Conservation (phyloP, 1,139 yeast species). For the Debaryomyces nepalensis region DNA sequence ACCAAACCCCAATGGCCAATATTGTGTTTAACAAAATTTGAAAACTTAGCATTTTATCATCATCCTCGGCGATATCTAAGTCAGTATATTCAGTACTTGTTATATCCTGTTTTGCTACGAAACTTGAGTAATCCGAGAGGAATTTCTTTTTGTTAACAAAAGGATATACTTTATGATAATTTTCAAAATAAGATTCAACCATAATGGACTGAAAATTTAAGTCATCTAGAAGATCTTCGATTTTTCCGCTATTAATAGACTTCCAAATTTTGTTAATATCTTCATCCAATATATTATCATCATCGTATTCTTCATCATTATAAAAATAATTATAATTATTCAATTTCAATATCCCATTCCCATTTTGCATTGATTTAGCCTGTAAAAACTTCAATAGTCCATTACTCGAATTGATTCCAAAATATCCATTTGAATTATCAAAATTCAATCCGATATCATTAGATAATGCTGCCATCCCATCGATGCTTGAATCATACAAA, state of each 20-base stretch:
- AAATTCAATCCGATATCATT: constrained; percentile 30
- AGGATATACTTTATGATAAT: constrained; percentile 52
- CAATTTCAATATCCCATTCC: constrained; percentile 25
- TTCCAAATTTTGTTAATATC: constrained; percentile 23
- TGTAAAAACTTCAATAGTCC: constrained; percentile 37
- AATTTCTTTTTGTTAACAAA: constrained; percentile 60
- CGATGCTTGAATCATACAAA: constrained; percentile 31
- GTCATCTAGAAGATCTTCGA: constrained; percentile 25
- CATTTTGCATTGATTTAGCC: constrained; percentile 25
- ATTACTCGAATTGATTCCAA: constrained; percentile 66
- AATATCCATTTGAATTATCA: constrained; percentile 59
- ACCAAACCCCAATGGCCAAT: constrained; percentile 28
- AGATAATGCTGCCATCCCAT: constrained; percentile 58
- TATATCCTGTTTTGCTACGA: constrained; percentile 3
- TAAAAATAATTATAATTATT: constrained; percentile 17
- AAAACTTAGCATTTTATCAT: constrained; percentile 20
- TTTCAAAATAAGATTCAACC: constrained; percentile 22
- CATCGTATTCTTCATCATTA: constrained; percentile 19
- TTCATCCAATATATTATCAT: constrained; percentile 21
- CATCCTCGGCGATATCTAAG: constrained; percentile 15
- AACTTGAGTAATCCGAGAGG: constrained; percentile 46
- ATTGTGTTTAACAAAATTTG: constrained; percentile 31
- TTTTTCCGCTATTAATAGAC: constrained; percentile 20
- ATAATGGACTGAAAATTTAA: constrained; percentile 22
- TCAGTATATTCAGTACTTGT: constrained; percentile 14